Percentiles rank a stretch among this genome's conserved stretches.
phyloP scores from a whole-genome alignment of 768 basidiomycete species.

The Auriculariales sp. region DNA sequence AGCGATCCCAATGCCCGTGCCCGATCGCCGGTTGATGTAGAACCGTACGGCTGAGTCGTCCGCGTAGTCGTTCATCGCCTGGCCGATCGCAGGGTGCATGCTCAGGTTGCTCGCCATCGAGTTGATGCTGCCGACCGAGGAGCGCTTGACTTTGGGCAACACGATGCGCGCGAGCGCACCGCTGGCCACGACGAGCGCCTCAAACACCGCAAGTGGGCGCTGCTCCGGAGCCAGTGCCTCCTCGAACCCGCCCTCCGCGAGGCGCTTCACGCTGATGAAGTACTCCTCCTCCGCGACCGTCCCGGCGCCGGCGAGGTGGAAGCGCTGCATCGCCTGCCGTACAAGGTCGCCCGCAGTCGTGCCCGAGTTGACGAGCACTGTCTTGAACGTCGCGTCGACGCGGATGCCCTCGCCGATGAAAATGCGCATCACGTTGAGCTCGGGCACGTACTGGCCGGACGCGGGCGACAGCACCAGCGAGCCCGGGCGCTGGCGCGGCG shows the following conservation, averaged over 20 bases:
- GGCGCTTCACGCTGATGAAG: constrained; percentile 84
- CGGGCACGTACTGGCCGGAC: constrained; percentile 55
- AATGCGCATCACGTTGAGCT: constrained; percentile 87
- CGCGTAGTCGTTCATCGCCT: constrained; percentile 93
- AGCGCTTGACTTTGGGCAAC: constrained; percentile 78
- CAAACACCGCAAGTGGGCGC: constrained; percentile 81
- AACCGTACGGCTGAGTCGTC: constrained; percentile 97
- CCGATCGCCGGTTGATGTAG: constrained; percentile 62
- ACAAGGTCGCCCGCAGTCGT: constrained; percentile 62
- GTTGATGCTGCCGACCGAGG: constrained; percentile 85
- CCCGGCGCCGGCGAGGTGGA: constrained; percentile 29
- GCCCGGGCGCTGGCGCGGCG: constrained; percentile 23
- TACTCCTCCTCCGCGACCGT: constrained; percentile 43
- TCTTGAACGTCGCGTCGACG: constrained; percentile 97
- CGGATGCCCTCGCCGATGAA: constrained; percentile 86
- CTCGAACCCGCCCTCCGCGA: constrained; percentile 77
- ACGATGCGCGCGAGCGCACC: constrained; percentile 43
- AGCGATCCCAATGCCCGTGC: constrained; percentile 12
- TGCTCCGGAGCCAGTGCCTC: constrained; percentile 48
- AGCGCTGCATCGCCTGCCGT: constrained; percentile 53
- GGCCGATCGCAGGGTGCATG: constrained; percentile 90
- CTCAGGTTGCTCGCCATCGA: constrained; percentile 86
- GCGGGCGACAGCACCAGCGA: constrained; percentile 51
- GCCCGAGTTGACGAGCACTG: constrained; percentile 76
- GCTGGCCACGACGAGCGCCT: constrained; percentile 65